Evolutionary conservation across 2,329 filamentous ascomycete genomes (phyloP).

Genomic region (Cladophialophora bantiana): DNA sequence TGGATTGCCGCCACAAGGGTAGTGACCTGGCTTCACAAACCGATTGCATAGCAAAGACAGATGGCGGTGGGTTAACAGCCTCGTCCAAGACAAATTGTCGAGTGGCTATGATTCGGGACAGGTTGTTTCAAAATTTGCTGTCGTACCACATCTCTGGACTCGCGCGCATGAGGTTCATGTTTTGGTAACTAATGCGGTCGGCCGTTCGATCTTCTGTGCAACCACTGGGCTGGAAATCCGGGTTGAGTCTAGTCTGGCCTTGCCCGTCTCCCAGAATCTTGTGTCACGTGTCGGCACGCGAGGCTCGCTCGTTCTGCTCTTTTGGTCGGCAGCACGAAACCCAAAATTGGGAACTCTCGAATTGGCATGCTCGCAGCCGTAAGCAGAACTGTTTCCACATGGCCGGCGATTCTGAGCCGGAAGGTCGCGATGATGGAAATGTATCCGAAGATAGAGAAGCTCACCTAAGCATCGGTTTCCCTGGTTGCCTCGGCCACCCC

Average conservation of each 20-base stretch:
- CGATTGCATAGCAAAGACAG: not conserved
- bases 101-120: not conserved
- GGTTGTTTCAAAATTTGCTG: conserved; percentile 22
- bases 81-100: conserved; percentile 4
- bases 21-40: conserved; percentile 5
- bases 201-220: conserved; percentile 23
- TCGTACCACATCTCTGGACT: conserved; percentile 28
- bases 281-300: conserved; percentile 4
- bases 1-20: conserved; percentile 11
- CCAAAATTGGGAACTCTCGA: not conserved
- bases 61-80: not conserved
- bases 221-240: conserved; percentile 17
- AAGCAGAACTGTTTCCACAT: not conserved
- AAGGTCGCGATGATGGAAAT: not conserved
- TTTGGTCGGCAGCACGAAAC: not conserved
- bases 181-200: conserved; percentile 32
- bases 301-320: not conserved
- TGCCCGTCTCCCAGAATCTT: conserved; percentile 12
- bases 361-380: not conserved
- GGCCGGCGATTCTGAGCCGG: not conserved
- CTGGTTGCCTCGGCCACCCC: not conserved
- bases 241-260: conserved; percentile 18
- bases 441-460: not conserved
- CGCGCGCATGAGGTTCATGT: conserved; percentile 23
- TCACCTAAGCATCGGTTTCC: not conserved